These are phyloP conservation scores for Teunomyces kruisii DNA, from an alignment of 805 yeast genomes.

Conservation along the genomic window DNA sequence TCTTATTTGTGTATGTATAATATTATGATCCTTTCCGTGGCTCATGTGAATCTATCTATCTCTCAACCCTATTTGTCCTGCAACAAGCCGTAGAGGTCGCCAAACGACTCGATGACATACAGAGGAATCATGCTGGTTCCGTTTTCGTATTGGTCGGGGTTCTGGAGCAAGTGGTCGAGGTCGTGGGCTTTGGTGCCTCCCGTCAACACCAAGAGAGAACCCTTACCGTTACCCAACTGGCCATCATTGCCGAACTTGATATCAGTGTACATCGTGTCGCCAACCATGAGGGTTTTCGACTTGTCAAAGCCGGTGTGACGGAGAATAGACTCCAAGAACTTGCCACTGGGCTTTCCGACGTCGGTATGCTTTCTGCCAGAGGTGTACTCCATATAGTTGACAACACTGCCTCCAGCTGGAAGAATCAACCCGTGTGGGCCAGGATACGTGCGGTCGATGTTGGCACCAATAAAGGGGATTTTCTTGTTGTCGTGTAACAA, in stretches of 20 bases:
- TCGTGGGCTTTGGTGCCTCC: slow-evolving; percentile 35
- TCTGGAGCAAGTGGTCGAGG: slow-evolving; percentile 14
- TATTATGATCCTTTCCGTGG: too few species aligned
- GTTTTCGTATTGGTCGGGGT: slow-evolving; percentile 7
- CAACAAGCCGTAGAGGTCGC: slow-evolving; percentile 20
- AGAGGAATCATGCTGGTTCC: slow-evolving; percentile 24
- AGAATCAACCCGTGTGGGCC: slow-evolving; percentile 36
- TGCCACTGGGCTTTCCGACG: slow-evolving; percentile 39
- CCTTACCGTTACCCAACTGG: slow-evolving; percentile 27
- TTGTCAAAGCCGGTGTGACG: slow-evolving; percentile 25
- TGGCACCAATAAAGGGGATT: slow-evolving; percentile 39
- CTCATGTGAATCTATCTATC: slow-evolving; percentile 4
- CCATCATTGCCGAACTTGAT: slow-evolving; percentile 46
- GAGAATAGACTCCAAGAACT: slow-evolving; percentile 30
- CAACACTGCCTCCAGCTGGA: slow-evolving; percentile 45
- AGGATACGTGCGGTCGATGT: slow-evolving; percentile 42
- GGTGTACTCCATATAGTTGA: slow-evolving; percentile 36
- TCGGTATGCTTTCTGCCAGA: slow-evolving; percentile 30
- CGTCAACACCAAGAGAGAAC: slow-evolving; percentile 33
- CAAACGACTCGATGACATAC: slow-evolving; percentile 33
- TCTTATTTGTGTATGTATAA: too few species aligned
- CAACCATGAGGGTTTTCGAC: slow-evolving; percentile 36
- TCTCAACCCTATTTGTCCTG: neutral
- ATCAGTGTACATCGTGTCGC: slow-evolving; percentile 43
- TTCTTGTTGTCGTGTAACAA: slow-evolving; percentile 29